phyloP scores from a whole-genome alignment of 148 eudicot genomes.

The Cornus suecica region DNA sequence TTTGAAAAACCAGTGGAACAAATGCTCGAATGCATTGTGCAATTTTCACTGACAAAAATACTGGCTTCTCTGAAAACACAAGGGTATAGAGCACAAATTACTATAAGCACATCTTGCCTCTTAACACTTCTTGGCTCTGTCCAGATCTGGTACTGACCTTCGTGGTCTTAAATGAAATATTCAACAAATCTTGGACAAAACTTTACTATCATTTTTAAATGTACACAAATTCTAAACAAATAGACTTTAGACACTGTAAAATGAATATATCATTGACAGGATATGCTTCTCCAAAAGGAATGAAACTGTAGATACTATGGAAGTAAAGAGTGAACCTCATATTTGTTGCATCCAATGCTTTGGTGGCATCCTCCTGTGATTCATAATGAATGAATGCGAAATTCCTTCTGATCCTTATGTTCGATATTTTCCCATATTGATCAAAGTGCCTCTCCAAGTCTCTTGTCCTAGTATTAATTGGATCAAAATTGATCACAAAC shows the following conservation, averaged over 20 bases:
- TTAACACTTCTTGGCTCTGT: no score
- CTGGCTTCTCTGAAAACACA: not conserved
- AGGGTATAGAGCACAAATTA: no score
- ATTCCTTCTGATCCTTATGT: slow-evolving; percentile 72
- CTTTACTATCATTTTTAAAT: no score
- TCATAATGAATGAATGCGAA: slow-evolving; percentile 85
- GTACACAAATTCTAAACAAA: not conserved
- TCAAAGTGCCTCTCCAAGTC: slow-evolving; percentile 87
- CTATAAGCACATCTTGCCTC: no score
- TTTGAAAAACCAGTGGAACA: not conserved
- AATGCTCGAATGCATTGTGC: not conserved
- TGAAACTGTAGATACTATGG: not conserved
- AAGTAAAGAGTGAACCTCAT: slow-evolving; percentile 44
- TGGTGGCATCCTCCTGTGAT: slow-evolving; percentile 78
- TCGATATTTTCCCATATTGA: slow-evolving; percentile 58
- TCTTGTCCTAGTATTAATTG: slow-evolving; percentile 58
- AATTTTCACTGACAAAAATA: not conserved
- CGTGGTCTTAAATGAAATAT: no score
- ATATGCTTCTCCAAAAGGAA: not conserved
- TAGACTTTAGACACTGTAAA: not conserved
- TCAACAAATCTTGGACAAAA: no score
- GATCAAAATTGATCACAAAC: slow-evolving; percentile 82
- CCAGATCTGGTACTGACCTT: no score
- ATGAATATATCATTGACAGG: not conserved
- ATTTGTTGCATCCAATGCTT: slow-evolving; percentile 73